Conservation (phyloP, 2,329 filamentous ascomycete genomes). For the Delphinella strobiligena region DNA sequence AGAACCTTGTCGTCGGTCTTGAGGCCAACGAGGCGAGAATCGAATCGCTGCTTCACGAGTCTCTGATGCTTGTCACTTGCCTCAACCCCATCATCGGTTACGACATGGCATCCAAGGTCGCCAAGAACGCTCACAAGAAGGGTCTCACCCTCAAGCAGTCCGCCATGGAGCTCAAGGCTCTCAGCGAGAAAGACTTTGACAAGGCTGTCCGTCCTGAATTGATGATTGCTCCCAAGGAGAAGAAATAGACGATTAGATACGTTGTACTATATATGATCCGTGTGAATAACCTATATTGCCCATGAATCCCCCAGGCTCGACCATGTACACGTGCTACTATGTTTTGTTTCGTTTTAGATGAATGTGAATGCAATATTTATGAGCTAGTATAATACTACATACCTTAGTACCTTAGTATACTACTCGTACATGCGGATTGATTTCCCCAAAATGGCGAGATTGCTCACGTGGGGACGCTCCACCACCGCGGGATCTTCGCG, state of each 20-base stretch:
- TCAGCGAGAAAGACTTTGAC: conserved; percentile 85
- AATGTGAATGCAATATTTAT: not conserved
- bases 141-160: conserved; percentile 85
- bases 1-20: conserved; percentile 78
- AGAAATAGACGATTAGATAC: conserved; percentile 33
- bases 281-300: not conserved
- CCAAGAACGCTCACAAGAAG: conserved; percentile 99
- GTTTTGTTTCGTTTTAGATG: conserved; percentile 3
- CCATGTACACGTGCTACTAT: conserved; percentile 2
- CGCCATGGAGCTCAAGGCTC: conserved; percentile 81
- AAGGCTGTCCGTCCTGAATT: conserved; percentile 81
- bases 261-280: not conserved
- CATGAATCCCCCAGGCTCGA: no score
- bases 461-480: not conserved
- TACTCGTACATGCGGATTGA: not conserved
- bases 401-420: not conserved
- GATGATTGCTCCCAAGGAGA: conserved; percentile 77
- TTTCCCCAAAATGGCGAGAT: not conserved
- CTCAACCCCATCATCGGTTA: conserved; percentile 96
- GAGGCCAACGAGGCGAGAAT: conserved; percentile 93
- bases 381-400: not conserved
- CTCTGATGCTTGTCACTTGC: conserved; percentile 95
- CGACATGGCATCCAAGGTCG: conserved; percentile 93
- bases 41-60: conserved; percentile 79
- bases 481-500: not conserved